A percentile compares a stretch with the other conserved stretches of the same genome.
phyloP scores from a whole-genome alignment of 768 basidiomycete species.

The Lactarius pseudohatsudake region DNA sequence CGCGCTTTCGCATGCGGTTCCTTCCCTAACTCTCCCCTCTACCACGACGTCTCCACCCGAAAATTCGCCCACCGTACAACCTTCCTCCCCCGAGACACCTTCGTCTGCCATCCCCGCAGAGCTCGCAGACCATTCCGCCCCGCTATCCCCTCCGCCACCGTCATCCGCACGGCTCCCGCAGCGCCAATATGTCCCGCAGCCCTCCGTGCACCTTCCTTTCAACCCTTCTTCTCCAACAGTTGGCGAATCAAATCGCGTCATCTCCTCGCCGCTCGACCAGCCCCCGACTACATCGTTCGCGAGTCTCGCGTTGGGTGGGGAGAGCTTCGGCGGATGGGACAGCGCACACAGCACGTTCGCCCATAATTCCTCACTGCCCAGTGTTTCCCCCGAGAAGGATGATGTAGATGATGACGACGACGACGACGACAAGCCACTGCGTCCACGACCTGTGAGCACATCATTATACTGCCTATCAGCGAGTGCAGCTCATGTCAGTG shows the following conservation, averaged over 20 bases:
- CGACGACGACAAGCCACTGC: slow-evolving; percentile 38
- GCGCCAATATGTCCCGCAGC: slow-evolving; percentile 23
- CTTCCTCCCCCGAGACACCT: slow-evolving; percentile 21
- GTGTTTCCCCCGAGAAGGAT: slow-evolving; percentile 16
- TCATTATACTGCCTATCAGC: slow-evolving; percentile 20
- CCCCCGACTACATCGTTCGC: slow-evolving; percentile 37
- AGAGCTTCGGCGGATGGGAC: slow-evolving; percentile 54
- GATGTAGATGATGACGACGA: slow-evolving; percentile 36
- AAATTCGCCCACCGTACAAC: not conserved
- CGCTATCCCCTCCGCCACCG: slow-evolving; percentile 23
- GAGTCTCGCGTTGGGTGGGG: slow-evolving; percentile 50
- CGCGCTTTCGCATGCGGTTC: not conserved
- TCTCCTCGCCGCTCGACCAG: slow-evolving; percentile 36
- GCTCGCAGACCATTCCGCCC: slow-evolving; percentile 19
- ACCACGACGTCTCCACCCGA: slow-evolving; percentile 25
- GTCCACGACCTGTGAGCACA: slow-evolving; percentile 32
- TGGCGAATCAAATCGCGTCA: slow-evolving; percentile 25
- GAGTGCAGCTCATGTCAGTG: slow-evolving; percentile 3
- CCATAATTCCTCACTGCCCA: slow-evolving; percentile 34
- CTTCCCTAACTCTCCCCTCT: slow-evolving; percentile 34
- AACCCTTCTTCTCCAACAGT: slow-evolving; percentile 3
- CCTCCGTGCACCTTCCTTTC: slow-evolving; percentile 18
- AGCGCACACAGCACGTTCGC: slow-evolving; percentile 32
- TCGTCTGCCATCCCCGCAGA: slow-evolving; percentile 9
- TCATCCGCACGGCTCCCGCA: slow-evolving; percentile 28